Evolutionary conservation across 2,329 filamentous ascomycete species (phyloP).

Genomic region (Cyclaneusma minus): DNA sequence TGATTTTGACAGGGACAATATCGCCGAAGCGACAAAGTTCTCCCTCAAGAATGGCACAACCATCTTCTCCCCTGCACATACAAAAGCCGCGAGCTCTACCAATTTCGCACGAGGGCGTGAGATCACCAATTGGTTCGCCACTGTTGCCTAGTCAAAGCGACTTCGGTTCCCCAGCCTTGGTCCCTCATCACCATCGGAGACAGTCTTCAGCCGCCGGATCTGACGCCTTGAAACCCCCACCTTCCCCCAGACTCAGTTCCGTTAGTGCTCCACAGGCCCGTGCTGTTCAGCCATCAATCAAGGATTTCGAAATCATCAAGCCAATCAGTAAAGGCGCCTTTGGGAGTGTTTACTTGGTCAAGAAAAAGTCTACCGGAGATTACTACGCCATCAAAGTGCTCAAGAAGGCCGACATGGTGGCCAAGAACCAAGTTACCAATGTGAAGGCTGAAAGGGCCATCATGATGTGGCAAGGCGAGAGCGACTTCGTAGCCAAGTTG

Average conservation of each 20-base stretch:
- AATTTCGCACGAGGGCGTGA: constrained; percentile 45
- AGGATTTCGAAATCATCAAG: constrained; percentile 98
- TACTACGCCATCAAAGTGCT: constrained; percentile 98
- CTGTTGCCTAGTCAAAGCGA: constrained; percentile 64
- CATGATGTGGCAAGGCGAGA: constrained; percentile 99
- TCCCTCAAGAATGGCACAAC: constrained; percentile 58
- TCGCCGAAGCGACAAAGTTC: constrained; percentile 81
- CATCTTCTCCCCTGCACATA: constrained; percentile 76
- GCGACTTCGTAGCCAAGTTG: constrained; percentile 95
- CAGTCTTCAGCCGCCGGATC: constrained; percentile 87
- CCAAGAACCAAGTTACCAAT: constrained; percentile 98
- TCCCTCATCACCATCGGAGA: constrained; percentile 59
- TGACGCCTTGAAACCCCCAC: constrained; percentile 47
- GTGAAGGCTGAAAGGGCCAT: constrained; percentile 97
- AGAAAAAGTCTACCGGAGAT: constrained; percentile 96
- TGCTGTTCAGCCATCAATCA: constrained; percentile 87
- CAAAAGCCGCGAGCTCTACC: constrained; percentile 58
- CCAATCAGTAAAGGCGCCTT: constrained; percentile 98
- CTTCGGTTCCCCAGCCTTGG: constrained; percentile 57
- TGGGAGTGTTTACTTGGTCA: constrained; percentile 92
- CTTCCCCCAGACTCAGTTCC: constrained; percentile 68
- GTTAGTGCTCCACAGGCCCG: constrained; percentile 69
- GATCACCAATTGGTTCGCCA: constrained; percentile 81
- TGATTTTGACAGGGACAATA: constrained; percentile 64
- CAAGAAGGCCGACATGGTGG: constrained; percentile 99